Evolutionary conservation across 495 filamentous ascomycete genomes (phyloP).

Genomic region (Aspergillus sclerotioniger): DNA sequence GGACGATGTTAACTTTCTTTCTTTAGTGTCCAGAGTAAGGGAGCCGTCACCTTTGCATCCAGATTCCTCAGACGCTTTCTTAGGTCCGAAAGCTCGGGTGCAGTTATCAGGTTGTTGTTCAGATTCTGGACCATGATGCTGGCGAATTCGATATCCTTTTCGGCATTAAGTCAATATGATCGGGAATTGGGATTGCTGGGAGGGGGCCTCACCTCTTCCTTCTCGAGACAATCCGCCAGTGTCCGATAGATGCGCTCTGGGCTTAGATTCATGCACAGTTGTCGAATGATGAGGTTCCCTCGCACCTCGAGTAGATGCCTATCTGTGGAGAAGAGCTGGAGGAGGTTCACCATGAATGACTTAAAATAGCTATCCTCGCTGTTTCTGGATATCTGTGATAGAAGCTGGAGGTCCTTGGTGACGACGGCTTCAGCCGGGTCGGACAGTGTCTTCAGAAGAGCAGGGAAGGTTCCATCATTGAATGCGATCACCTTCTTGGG

Average conservation of each 20-base stretch:
- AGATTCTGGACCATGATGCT: constrained; percentile 99
- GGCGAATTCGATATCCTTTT: constrained; percentile 86
- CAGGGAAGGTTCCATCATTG: constrained; percentile 96
- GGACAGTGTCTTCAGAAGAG: constrained; percentile 91
- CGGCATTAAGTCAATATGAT: background rate
- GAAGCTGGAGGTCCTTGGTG: constrained; percentile 87
- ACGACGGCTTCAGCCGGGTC: constrained; percentile 96
- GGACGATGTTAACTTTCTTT: constrained; percentile 17
- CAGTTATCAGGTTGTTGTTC: constrained; percentile 98
- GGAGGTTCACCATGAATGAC: constrained; percentile 94
- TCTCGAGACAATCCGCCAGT: constrained; percentile 93
- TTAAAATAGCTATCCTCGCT: constrained; percentile 97
- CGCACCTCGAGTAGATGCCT: constrained; percentile 84
- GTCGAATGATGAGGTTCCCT: constrained; percentile 94
- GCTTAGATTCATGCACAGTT: constrained; percentile 88
- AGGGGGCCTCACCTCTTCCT: constrained; percentile 66
- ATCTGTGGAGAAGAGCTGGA: constrained; percentile 95
- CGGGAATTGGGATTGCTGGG: background rate
- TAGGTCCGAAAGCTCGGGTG: constrained; percentile 87
- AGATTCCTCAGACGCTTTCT: constrained; percentile 87
- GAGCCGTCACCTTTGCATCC: constrained; percentile 66
- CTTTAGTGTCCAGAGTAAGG: background rate
- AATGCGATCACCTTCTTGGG: constrained; percentile 92
- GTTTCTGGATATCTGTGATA: constrained; percentile 93
- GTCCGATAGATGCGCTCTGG: constrained; percentile 96